Conservation (phyloP, 2,329 filamentous ascomycete species). For the Escovopsis weberi region DNA sequence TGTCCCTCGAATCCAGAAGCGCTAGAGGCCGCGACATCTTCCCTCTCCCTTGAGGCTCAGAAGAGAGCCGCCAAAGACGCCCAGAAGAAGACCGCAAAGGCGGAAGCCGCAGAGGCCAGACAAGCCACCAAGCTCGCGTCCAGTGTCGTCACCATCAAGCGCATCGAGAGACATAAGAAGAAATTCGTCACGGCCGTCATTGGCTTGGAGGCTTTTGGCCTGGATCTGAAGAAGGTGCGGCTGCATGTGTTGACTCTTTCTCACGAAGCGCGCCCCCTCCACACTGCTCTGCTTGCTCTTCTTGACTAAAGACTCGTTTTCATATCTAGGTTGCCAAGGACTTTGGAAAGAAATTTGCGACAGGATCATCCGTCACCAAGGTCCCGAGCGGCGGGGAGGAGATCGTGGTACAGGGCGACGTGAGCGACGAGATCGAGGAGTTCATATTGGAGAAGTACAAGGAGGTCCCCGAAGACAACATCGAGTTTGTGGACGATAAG, state of each 20-base stretch:
- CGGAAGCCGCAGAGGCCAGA: conserved; percentile 71
- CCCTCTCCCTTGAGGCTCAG: conserved; percentile 79
- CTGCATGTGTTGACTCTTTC: background rate
- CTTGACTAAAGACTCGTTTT: too few species aligned
- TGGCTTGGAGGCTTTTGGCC: conserved; percentile 76
- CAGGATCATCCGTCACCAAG: conserved; percentile 85
- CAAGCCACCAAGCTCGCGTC: conserved; percentile 70
- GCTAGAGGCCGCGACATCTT: conserved; percentile 68
- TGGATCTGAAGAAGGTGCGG: conserved; percentile 75
- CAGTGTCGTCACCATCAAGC: conserved; percentile 80
- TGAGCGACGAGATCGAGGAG: conserved; percentile 87
- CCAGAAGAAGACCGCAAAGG: conserved; percentile 92
- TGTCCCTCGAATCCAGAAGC: conserved; percentile 40
- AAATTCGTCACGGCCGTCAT: conserved; percentile 92
- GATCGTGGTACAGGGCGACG: conserved; percentile 94
- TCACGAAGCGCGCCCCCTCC: background rate
- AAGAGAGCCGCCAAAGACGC: conserved; percentile 94
- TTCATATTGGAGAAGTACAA: conserved; percentile 81
- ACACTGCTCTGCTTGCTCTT: background rate
- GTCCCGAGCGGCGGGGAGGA: conserved; percentile 75
- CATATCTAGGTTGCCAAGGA: conserved; percentile 60
- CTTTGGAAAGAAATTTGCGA: conserved; percentile 96
- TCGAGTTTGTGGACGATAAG: conserved; percentile 91
- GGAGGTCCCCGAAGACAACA: conserved; percentile 85
- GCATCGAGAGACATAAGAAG: conserved; percentile 94